Evolutionary conservation across 2,329 filamentous ascomycete genomes (phyloP), one percentile per base, ranked within the genome.

Genomic region (Claviceps maximensis): DNA sequence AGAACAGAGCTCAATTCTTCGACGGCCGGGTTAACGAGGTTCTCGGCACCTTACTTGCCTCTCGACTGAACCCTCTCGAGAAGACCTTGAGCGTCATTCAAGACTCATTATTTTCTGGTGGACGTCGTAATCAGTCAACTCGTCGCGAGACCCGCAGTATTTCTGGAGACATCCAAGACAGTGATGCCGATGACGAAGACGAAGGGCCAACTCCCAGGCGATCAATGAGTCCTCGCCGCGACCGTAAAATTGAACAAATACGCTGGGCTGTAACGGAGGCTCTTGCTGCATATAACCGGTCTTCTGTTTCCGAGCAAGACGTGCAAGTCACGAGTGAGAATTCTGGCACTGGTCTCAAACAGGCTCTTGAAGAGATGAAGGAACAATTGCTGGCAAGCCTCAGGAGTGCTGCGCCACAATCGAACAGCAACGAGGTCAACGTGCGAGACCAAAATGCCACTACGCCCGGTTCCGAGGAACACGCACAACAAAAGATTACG

Each of bases 121-220:
- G 79, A 29, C 73, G 74, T 31, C 74, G 74, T 52, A 73, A 75
- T 15, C 71, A 74, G 27, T 79, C 81, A 12, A 79, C 74, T 53
- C 74, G 78, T 31, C 77, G 77, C 42, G 76, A 78, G 27, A 74
- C 79, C 58, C 80, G 82, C 59, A 88, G 83, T 65, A 68, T 80
- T 42, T 90, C 86, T 47, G 80, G 75, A n/a, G 86, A 89, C 31
- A 63, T 77, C 3, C 75, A 80, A 48, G 83, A 94, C 55, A 96
- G 91, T 64, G 93, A 97, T 69, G 91, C 93, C 12, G 91, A 97
- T 65, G 90, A 95, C 57, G 89, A 95, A 63, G 90, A 94, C 58
- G 89, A 95, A 23, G 87, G 84, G 53, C 77, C 81, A 53, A 56
- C 71, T 55, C 70, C 75, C 57, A 76, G 81, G 64, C 83, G 87